These are phyloP conservation scores for Cicer judaicum DNA, from an alignment of 306 rosid species.

Conservation along the genomic window DNA sequence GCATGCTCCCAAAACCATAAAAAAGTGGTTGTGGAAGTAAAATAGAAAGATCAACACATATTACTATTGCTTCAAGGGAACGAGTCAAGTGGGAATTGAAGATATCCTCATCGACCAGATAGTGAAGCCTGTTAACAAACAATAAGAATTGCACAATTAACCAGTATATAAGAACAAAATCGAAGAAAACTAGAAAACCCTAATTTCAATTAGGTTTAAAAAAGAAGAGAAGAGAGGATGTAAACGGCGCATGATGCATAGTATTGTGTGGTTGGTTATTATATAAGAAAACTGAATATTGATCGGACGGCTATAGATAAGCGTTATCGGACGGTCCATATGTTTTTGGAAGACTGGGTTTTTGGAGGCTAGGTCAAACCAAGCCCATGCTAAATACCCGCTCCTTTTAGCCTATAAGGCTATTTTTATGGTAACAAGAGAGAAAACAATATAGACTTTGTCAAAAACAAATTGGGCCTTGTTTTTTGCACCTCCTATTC, in stretches of 20 bases:
- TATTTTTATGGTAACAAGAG: no score
- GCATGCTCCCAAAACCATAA: slow-evolving; percentile 43
- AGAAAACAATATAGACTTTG: no score
- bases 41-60: slow-evolving; percentile 54
- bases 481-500: no score
- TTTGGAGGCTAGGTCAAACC: no score
- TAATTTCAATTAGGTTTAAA: background rate
- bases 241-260: background rate
- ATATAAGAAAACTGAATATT: background rate
- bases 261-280: slow-evolving; percentile 2
- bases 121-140: slow-evolving; percentile 52
- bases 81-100: slow-evolving; percentile 81
- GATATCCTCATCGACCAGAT: slow-evolving; percentile 88
- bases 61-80: slow-evolving; percentile 93
- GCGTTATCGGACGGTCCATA: no score
- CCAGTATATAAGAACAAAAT: no score
- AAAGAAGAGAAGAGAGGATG: background rate
- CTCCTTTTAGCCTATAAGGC: no score
- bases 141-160: background rate
- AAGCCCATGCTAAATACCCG: no score
- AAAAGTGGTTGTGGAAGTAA: slow-evolving; percentile 30
- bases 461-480: no score
- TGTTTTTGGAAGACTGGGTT: no score
- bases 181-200: slow-evolving; percentile 8
- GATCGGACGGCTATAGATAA: slow-evolving; percentile 39